A percentile compares a stretch with the other conserved stretches of the same genome.
Evolutionary conservation across 2,329 filamentous ascomycete species (phyloP).

Genomic region (Aspergillus aculeatus): DNA sequence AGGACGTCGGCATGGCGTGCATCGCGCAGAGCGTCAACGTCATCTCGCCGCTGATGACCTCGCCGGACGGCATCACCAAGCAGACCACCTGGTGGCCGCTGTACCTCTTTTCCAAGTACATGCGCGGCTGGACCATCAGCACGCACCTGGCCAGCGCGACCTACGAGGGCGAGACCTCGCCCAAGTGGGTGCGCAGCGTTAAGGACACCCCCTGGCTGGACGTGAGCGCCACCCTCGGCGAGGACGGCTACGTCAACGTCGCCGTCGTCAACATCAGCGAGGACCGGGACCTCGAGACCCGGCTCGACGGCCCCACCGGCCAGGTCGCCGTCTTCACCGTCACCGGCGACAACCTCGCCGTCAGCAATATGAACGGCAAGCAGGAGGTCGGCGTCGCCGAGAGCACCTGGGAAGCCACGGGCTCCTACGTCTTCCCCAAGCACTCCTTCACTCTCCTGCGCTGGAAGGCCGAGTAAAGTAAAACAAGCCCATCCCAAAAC

Average conservation of each 20-base stretch:
- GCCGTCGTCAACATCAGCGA: slow-evolving; percentile 73
- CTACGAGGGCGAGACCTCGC: slow-evolving; percentile 60
- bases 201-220: slow-evolving; percentile 65
- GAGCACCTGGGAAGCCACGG: slow-evolving; percentile 63
- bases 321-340: slow-evolving; percentile 64
- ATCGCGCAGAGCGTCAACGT: slow-evolving; percentile 78
- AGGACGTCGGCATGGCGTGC: slow-evolving; percentile 72
- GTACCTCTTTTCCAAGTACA: slow-evolving; percentile 66
- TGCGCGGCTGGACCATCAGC: slow-evolving; percentile 70
- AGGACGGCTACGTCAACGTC: slow-evolving; percentile 62
- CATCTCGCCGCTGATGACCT: slow-evolving; percentile 74
- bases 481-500: background rate
- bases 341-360: slow-evolving; percentile 55
- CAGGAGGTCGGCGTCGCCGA: slow-evolving; percentile 63
- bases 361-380: slow-evolving; percentile 62
- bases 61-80: slow-evolving; percentile 60
- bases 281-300: slow-evolving; percentile 57
- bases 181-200: slow-evolving; percentile 41
- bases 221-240: slow-evolving; percentile 42
- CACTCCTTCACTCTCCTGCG: slow-evolving; percentile 68
- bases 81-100: slow-evolving; percentile 77
- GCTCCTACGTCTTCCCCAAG: slow-evolving; percentile 64
- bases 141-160: slow-evolving; percentile 62
- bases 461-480: slow-evolving; percentile 45
- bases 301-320: slow-evolving; percentile 56